Evolutionary conservation across 768 basidiomycete species (phyloP), one percentile per base, ranked within the genome.

Genomic region (Phylloporus arenicola): DNA sequence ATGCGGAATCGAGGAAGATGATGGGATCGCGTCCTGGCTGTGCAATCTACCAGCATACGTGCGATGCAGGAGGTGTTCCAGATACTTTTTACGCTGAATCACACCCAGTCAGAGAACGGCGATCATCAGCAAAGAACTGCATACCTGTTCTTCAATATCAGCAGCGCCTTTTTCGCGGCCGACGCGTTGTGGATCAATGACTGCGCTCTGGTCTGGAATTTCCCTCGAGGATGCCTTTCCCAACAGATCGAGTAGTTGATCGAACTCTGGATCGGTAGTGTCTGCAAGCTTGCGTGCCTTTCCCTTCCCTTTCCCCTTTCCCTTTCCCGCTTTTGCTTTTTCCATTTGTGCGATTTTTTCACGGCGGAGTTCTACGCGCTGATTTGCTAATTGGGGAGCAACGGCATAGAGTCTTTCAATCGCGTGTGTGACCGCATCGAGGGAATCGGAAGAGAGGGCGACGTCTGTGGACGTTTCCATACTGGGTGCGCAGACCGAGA

Each of bases 381-480:
- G 95, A 63, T 94, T 86, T 52, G 86, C 81, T 37, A 97, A 68
- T 64, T 95, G 93, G 1, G 95, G 94, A 0, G 92, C 83, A 27
- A 86, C 88, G 8, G 79, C 67, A 65, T 96, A 91, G 11, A 97
- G 71, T 33, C 92, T 75, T 64, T 95, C 93, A 59, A 99, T 94
- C 27, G 96, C 93, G 64, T 80, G 78, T 0, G 89, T 81, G 40
- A 98, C 83, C 11, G 79, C 76, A 57, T 96, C 92, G 61, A 88
- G 68, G 45, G 81, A 71, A 81, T 85, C 43, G 30, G 54, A 51
- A 34, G 52, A 38, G n/a, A 17, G 10, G 6, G 17, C 25, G 19
- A 10, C 51, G 8, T 61, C 52, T 11, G 16, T 12, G 8, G 34
- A 13, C 4, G 39, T 35, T 42, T 46, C 48, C 1, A 35, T 22